These are phyloP conservation scores for Podaxis sp. DNA, from an alignment of 768 basidiomycete species.

Conservation along the genomic window DNA sequence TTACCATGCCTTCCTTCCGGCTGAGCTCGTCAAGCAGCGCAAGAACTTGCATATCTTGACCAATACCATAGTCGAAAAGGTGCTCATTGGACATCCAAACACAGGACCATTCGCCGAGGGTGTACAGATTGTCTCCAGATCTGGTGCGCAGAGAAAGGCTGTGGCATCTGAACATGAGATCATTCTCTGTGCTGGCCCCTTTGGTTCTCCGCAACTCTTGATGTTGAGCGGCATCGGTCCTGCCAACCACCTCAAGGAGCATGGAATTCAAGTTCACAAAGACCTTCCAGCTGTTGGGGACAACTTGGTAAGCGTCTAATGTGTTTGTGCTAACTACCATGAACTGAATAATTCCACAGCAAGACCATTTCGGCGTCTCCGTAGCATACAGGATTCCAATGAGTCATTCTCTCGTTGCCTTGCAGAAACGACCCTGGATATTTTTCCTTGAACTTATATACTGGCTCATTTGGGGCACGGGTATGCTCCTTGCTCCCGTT, in stretches of 20 bases:
- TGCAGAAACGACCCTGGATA: conserved; percentile 21
- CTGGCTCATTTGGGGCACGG: conserved; percentile 29
- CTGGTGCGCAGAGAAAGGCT: conserved; percentile 33
- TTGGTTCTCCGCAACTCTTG: conserved; percentile 65
- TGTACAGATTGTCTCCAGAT: conserved; percentile 49
- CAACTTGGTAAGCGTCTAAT: conserved; percentile 40
- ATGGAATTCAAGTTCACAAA: conserved; percentile 51
- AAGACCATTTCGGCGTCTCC: conserved; percentile 35
- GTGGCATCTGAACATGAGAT: conserved; percentile 54
- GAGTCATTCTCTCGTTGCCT: conserved; percentile 24
- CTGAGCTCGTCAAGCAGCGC: conserved; percentile 49
- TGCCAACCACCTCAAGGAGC: conserved; percentile 45
- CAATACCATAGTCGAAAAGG: conserved; percentile 48
- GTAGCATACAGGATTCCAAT: conserved; percentile 28
- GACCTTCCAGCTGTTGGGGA: conserved; percentile 74
- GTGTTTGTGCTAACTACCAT: not conserved
- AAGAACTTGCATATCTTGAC: conserved; percentile 62
- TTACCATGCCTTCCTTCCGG: conserved; percentile 64
- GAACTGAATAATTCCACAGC: conserved; percentile 15
- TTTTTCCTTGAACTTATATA: conserved; percentile 26
- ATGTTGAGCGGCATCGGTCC: conserved; percentile 81
- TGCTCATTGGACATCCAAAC: conserved; percentile 42
- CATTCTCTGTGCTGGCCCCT: conserved; percentile 35
- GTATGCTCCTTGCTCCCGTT: conserved; percentile 26
- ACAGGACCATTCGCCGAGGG: conserved; percentile 42